Evolutionary conservation across 805 yeast species (phyloP).

Genomic region (Brettanomyces anomalus): DNA sequence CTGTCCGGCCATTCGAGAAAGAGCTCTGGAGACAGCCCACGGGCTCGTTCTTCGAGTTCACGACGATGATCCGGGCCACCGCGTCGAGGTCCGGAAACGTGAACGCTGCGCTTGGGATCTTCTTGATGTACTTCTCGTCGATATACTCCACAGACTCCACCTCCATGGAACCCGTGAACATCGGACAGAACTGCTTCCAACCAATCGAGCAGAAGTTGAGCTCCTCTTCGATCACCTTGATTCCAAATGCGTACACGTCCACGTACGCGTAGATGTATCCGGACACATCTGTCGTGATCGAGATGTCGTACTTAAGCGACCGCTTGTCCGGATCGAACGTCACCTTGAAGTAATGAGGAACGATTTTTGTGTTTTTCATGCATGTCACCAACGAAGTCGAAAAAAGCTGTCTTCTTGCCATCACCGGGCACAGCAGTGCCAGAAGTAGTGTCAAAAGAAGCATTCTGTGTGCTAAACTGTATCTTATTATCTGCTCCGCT

Average conservation of each 20-base stretch:
- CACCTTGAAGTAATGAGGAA: conserved; percentile 70
- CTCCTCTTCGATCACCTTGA: conserved; percentile 47
- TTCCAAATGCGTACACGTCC: conserved; percentile 80
- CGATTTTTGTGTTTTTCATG: conserved; percentile 64
- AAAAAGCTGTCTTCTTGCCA: conserved; percentile 27
- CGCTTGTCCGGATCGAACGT: conserved; percentile 63
- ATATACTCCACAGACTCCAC: conserved; percentile 63
- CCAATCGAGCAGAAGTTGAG: conserved; percentile 58
- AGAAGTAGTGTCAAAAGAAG: neutral
- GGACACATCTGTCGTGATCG: conserved; percentile 57
- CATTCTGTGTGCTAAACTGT: neutral
- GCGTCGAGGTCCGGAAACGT: conserved; percentile 85
- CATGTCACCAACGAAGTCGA: conserved; percentile 85
- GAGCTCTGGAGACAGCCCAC: conserved; percentile 71
- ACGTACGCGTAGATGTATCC: conserved; percentile 63
- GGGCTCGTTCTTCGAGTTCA: conserved; percentile 27
- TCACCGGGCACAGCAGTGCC: conserved; percentile 9
- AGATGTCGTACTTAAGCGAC: conserved; percentile 59
- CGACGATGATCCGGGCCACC: conserved; percentile 46
- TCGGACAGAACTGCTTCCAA: conserved; percentile 87
- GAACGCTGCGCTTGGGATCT: conserved; percentile 80
- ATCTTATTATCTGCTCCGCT: too few relatives aligned
- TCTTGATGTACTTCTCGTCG: conserved; percentile 35
- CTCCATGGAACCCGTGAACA: conserved; percentile 74
- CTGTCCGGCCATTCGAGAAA: conserved; percentile 72